These are phyloP conservation scores for Podaxis sp. DNA, from an alignment of 768 basidiomycete species.

Conservation along the genomic window DNA sequence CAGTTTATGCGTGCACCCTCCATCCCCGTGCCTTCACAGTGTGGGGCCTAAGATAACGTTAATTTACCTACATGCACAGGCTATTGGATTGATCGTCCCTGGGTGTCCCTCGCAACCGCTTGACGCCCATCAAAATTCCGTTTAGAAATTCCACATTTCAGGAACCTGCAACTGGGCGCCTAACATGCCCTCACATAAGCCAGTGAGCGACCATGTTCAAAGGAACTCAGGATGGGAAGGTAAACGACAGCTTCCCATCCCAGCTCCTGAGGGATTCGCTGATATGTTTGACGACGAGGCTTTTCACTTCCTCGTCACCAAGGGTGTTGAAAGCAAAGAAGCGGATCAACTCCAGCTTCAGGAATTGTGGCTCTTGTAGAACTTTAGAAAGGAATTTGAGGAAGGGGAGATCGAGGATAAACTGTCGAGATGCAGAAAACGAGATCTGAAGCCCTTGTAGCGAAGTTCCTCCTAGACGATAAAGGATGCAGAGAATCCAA, in stretches of 20 bases:
- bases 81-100: slow-evolving; percentile 8
- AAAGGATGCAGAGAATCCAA: slow-evolving; percentile 23
- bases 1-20: background rate
- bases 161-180: background rate
- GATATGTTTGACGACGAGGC: slow-evolving; percentile 12
- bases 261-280: background rate
- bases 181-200: background rate
- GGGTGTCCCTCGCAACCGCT: slow-evolving; percentile 7
- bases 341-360: slow-evolving; percentile 19
- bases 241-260: background rate
- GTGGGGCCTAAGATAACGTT: background rate
- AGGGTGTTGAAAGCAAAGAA: slow-evolving; percentile 22
- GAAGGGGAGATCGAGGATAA: slow-evolving; percentile 25
- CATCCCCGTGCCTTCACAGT: background rate
- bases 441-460: slow-evolving; percentile 21
- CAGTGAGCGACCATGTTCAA: background rate
- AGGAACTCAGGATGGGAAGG: background rate
- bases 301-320: slow-evolving; percentile 16
- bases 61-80: background rate
- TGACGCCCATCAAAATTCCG: slow-evolving; percentile 2
- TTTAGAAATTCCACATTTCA: background rate
- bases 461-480: slow-evolving; percentile 14
- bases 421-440: slow-evolving; percentile 26
- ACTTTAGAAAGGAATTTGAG: slow-evolving; percentile 19
- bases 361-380: slow-evolving; percentile 19